phyloP scores from a whole-genome alignment of 2,329 filamentous ascomycete genomes.

The Hypoxylon sp. region DNA sequence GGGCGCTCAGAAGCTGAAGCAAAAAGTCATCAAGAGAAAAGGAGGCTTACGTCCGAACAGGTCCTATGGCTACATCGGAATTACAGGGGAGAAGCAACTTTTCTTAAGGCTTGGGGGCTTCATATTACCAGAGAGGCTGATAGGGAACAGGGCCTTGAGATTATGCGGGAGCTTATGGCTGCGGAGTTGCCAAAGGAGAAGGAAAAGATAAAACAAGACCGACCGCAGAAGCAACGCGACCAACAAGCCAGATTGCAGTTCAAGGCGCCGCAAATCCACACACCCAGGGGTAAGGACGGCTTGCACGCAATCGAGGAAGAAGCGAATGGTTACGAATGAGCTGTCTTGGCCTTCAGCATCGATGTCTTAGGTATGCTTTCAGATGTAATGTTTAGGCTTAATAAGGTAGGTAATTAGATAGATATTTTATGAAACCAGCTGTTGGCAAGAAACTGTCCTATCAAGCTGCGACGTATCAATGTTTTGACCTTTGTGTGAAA shows the following conservation, averaged over 20 bases:
- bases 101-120: conserved; percentile 40
- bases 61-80: conserved; percentile 40
- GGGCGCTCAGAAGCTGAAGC: not conserved
- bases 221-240: conserved; percentile 1
- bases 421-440: too few relatives aligned
- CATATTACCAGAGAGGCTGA: conserved; percentile 28
- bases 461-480: too few relatives aligned
- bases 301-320: conserved; percentile 31
- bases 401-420: not conserved
- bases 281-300: conserved; percentile 6
- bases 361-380: not conserved
- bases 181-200: conserved; percentile 22
- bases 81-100: conserved; percentile 41
- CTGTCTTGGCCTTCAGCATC: not conserved
- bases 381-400: not conserved
- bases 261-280: not conserved
- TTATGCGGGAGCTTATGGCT: conserved; percentile 34
- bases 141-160: conserved; percentile 30
- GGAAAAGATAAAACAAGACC: conserved; percentile 1
- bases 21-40: not conserved
- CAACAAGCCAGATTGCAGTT: conserved; percentile 1
- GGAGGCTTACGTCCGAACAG: conserved; percentile 30
- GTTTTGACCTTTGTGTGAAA: too few relatives aligned
- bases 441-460: too few relatives aligned
- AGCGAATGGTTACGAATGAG: not conserved